Evolutionary conservation across 495 filamentous ascomycete genomes (phyloP).

Genomic region (Penicillium coffeae): DNA sequence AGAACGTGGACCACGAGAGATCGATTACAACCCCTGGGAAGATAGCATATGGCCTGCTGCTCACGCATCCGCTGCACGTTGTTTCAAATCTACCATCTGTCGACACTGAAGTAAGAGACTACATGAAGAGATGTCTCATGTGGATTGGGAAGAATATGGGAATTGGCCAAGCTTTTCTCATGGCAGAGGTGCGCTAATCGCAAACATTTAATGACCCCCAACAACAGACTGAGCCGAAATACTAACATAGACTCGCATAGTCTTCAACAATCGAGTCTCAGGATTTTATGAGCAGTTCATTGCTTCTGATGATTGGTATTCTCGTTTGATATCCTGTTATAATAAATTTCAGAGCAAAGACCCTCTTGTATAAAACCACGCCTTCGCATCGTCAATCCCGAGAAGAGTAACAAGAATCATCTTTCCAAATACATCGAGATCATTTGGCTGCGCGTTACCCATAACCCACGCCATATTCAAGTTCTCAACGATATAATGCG

Average conservation of each 20-base stretch:
- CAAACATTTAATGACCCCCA: too few relatives aligned
- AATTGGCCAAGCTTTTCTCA: not conserved
- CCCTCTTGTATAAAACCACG: conserved; percentile 40
- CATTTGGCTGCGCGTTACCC: conserved; percentile 30
- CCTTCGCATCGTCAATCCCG: conserved; percentile 40
- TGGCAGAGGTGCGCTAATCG: conserved; percentile 1
- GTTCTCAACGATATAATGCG: conserved; percentile 41
- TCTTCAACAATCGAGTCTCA: not conserved
- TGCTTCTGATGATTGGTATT: not conserved
- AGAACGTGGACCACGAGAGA: not conserved
- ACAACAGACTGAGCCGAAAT: too few relatives aligned
- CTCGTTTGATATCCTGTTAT: not conserved
- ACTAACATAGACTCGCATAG: not conserved
- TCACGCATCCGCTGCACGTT: not conserved
- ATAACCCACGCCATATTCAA: conserved; percentile 33
- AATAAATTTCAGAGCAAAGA: conserved; percentile 18
- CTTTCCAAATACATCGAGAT: conserved; percentile 46
- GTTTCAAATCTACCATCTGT: not conserved
- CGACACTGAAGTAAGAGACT: not conserved
- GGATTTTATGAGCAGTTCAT: not conserved
- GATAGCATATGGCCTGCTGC: not conserved
- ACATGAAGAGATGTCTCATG: not conserved
- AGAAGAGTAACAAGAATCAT: conserved; percentile 41
- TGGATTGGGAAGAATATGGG: conserved; percentile 1
- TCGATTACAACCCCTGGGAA: not conserved